These are phyloP conservation scores for Tetracladium setigerum DNA, from an alignment of 495 filamentous ascomycete genomes.

Conservation along the genomic window DNA sequence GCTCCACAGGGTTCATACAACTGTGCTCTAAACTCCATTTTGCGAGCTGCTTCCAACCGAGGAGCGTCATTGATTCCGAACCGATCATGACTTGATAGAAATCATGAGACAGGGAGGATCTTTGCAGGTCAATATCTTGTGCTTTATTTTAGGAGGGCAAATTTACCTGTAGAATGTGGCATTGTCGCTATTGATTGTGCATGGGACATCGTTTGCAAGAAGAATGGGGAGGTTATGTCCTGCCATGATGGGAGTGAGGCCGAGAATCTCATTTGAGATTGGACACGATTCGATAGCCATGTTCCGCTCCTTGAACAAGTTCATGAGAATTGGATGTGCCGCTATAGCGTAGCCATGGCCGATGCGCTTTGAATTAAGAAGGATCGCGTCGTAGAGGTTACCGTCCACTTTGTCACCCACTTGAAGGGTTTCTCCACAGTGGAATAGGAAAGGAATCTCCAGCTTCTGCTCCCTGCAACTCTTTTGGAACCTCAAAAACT, in stretches of 20 bases:
- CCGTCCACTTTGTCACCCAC: constrained; percentile 69
- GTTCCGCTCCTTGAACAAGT: constrained; percentile 71
- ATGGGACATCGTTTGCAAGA: constrained; percentile 43
- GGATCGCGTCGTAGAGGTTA: constrained; percentile 82
- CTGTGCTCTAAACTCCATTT: constrained; percentile 48
- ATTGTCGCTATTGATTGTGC: constrained; percentile 47
- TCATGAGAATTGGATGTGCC: constrained; percentile 76
- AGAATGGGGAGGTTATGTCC: constrained; percentile 43
- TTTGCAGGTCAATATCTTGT: constrained; percentile 10
- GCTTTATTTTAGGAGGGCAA: neutral
- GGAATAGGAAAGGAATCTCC: constrained; percentile 92
- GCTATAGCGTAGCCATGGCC: constrained; percentile 89
- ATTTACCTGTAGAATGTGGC: constrained; percentile 44
- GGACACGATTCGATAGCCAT: constrained; percentile 88
- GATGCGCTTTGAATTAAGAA: constrained; percentile 77
- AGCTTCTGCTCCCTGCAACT: constrained; percentile 57
- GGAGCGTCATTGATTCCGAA: constrained; percentile 41
- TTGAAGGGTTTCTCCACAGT: constrained; percentile 84
- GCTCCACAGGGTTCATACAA: constrained; percentile 32
- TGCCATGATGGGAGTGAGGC: constrained; percentile 36
- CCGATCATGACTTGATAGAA: constrained; percentile 50
- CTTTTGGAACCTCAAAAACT: constrained; percentile 78
- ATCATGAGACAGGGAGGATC: constrained; percentile 48
- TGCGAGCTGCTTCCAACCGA: constrained; percentile 44
- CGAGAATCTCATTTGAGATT: constrained; percentile 75